Conservation (phyloP, 805 yeast genomes). For the Saturnispora bothae region DNA sequence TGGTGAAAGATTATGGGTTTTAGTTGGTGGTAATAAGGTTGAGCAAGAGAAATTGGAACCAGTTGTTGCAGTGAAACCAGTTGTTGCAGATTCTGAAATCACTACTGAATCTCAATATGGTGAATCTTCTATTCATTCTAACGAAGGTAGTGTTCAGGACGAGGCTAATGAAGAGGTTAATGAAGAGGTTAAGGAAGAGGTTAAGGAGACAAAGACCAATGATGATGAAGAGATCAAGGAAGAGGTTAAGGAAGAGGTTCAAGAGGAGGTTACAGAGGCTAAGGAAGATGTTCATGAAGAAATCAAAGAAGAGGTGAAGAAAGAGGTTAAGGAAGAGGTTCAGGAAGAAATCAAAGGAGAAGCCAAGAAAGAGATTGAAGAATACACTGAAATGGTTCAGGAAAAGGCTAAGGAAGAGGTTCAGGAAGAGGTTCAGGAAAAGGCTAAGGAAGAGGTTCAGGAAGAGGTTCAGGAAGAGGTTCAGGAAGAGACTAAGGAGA, state of each 20-base stretch:
- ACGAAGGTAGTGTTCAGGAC: not conserved
- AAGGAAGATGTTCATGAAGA: not conserved
- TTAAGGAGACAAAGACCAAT: not conserved
- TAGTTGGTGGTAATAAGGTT: conserved; percentile 15
- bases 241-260: not conserved
- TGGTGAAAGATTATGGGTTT: conserved; percentile 56
- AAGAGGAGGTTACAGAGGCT: not conserved
- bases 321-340: too few relatives aligned
- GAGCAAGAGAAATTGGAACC: too few relatives aligned
- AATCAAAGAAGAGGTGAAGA: too few relatives aligned
- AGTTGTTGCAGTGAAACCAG: too few relatives aligned
- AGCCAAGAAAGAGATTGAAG: too few relatives aligned
- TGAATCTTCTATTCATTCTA: too few relatives aligned
- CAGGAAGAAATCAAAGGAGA: too few relatives aligned
- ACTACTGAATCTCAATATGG: not conserved
- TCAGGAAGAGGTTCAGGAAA: not conserved
- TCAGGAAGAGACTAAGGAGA: not conserved
- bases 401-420: not conserved
- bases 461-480: not conserved
- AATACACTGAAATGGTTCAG: too few relatives aligned
- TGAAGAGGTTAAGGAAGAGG: not conserved
- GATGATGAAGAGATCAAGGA: not conserved
- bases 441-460: not conserved
- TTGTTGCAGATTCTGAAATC: not conserved
- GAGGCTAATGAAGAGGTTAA: not conserved